These are phyloP conservation scores for Scedosporium aurantiacum DNA, from an alignment of 2,329 filamentous ascomycete species.

Conservation along the genomic window DNA sequence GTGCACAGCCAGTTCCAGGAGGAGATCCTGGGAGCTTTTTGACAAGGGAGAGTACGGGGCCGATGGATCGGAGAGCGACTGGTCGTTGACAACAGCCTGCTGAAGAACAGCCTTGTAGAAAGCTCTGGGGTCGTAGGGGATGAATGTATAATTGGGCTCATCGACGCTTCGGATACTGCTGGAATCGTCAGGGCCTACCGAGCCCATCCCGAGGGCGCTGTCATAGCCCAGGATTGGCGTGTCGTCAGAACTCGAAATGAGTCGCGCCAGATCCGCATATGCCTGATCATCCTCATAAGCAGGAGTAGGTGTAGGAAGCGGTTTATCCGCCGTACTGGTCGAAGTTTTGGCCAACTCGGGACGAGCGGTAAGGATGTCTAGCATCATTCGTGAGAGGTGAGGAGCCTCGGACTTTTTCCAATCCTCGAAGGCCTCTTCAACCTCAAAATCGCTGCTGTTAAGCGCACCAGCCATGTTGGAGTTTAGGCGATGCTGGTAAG, in stretches of 20 bases:
- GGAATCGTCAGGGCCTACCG: constrained; percentile 49
- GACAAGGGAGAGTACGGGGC: constrained; percentile 49
- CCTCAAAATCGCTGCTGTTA: constrained; percentile 75
- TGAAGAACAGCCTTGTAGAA: constrained; percentile 77
- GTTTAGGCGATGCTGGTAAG: constrained; percentile 81
- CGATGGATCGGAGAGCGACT: constrained; percentile 41
- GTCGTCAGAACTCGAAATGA: constrained; percentile 35
- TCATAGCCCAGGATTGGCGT: constrained; percentile 14
- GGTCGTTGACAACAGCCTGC: constrained; percentile 59
- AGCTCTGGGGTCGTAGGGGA: constrained; percentile 70
- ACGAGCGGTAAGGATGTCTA: constrained; percentile 76
- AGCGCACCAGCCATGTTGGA: constrained; percentile 69
- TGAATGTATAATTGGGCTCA: constrained; percentile 71
- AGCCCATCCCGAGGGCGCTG: constrained; percentile 45
- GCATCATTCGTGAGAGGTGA: constrained; percentile 85
- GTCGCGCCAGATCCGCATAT: constrained; percentile 41
- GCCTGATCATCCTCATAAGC: constrained; percentile 36
- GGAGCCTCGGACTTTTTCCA: constrained; percentile 89
- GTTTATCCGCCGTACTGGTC: constrained; percentile 44
- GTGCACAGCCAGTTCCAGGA: constrained; percentile 74
- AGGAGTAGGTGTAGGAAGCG: constrained; percentile 37
- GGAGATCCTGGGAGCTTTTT: constrained; percentile 66
- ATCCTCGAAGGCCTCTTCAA: constrained; percentile 73
- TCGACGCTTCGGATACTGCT: constrained; percentile 43
- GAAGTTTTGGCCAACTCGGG: constrained; percentile 75